Conservation (phyloP, 768 basidiomycete species). For the Pulveroboletus frians region DNA sequence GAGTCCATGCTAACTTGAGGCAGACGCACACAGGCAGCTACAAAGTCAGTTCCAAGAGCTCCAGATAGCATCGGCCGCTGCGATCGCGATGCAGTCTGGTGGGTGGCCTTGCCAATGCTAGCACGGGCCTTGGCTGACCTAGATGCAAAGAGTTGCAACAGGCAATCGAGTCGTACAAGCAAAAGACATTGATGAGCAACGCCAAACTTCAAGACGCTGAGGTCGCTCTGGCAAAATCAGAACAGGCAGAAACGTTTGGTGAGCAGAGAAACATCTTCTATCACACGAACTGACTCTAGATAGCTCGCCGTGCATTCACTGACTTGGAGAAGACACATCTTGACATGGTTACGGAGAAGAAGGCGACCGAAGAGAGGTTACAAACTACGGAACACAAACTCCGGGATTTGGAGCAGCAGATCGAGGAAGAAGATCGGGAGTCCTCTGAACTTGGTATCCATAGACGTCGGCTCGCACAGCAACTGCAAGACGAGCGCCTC, state of each 20-base stretch:
- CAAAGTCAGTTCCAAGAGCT: conserved; percentile 59
- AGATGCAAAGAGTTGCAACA: conserved; percentile 50
- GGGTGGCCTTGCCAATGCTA: conserved; percentile 5
- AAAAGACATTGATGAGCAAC: conserved; percentile 54
- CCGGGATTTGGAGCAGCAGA: conserved; percentile 54
- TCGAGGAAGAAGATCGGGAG: conserved; percentile 66
- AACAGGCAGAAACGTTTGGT: conserved; percentile 63
- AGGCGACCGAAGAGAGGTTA: conserved; percentile 45
- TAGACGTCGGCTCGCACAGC: conserved; percentile 63
- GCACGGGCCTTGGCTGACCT: neutral
- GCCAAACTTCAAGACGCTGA: conserved; percentile 63
- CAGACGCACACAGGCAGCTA: conserved; percentile 56
- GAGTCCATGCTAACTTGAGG: neutral
- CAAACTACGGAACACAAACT: conserved; percentile 48
- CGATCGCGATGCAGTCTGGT: conserved; percentile 59
- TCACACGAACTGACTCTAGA: conserved; percentile 8
- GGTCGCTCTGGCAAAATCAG: conserved; percentile 59
- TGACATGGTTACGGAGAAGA: conserved; percentile 47
- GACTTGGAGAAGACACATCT: conserved; percentile 58
- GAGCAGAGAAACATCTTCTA: conserved; percentile 6
- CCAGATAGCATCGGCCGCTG: conserved; percentile 53
- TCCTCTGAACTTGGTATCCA: conserved; percentile 60
- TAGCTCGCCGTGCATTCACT: conserved; percentile 56
- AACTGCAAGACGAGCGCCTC: conserved; percentile 73
- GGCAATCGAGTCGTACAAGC: conserved; percentile 59